Conservation (phyloP, 1,139 yeast species). For the Barnettozyma hawaiiensis region DNA sequence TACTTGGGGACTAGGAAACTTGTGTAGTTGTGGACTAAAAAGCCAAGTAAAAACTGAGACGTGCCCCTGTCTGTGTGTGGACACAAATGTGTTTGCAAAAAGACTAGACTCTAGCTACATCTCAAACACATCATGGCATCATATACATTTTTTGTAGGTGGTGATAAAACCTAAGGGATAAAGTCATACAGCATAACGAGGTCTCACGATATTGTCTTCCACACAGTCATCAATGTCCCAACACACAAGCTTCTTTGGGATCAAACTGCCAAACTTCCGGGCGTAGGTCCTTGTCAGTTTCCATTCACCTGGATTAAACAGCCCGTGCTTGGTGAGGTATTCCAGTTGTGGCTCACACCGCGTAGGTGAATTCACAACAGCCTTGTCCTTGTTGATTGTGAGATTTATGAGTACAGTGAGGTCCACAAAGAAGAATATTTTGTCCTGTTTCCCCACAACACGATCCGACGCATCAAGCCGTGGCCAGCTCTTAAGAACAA, state of each 20-base stretch:
- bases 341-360: conserved; percentile 10
- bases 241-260: conserved; percentile 10
- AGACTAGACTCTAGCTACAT: too few species aligned
- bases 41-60: too few species aligned
- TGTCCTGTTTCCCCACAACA: conserved; percentile 1
- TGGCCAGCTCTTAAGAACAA: conserved; percentile 5
- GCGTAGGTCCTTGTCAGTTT: conserved; percentile 11
- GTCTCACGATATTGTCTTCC: conserved; percentile 7
- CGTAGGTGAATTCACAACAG: not conserved
- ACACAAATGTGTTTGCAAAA: too few species aligned
- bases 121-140: not conserved
- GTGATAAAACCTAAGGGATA: not conserved
- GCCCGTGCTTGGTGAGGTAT: conserved; percentile 8
- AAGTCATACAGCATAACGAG: conserved; percentile 3
- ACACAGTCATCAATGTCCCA: conserved; percentile 13
- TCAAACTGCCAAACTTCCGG: conserved; percentile 9
- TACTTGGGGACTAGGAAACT: too few species aligned
- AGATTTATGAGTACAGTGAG: conserved; percentile 5
- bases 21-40: too few species aligned
- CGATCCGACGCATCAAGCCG: not conserved
- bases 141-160: not conserved
- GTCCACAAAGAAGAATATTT: conserved; percentile 8
- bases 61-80: too few species aligned
- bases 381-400: conserved; percentile 2
- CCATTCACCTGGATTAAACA: conserved; percentile 13